phyloP scores from a whole-genome alignment of 306 rosid genomes.

The Castanea mollissima region DNA sequence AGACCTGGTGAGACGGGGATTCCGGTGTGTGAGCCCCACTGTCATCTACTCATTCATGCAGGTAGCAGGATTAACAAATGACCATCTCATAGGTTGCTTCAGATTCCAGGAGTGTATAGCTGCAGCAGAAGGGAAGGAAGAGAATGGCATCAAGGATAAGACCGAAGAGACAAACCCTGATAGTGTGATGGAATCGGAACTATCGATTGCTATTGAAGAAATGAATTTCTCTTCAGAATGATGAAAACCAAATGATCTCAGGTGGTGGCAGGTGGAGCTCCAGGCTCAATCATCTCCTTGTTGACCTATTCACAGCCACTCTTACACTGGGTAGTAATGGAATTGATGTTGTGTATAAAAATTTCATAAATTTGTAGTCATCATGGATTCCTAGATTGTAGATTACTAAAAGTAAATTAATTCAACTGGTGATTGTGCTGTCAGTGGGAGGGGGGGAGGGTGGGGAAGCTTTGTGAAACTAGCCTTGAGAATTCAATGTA shows the following conservation, averaged over 20 bases:
- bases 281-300: conserved; percentile 30
- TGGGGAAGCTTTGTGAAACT: conserved; percentile 24
- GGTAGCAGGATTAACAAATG: conserved; percentile 67
- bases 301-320: conserved; percentile 31
- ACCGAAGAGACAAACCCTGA: conserved; percentile 38
- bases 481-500: conserved; percentile 39
- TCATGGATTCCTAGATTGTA: conserved; percentile 39
- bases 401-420: conserved; percentile 39
- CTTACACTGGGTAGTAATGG: conserved; percentile 33
- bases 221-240: conserved; percentile 64
- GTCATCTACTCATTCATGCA: conserved; percentile 84
- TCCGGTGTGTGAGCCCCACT: conserved; percentile 71
- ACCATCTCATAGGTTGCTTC: conserved; percentile 76
- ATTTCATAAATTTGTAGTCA: conserved; percentile 46
- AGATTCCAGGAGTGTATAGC: conserved; percentile 65
- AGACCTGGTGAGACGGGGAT: conserved; percentile 74
- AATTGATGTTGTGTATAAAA: conserved; percentile 47
- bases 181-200: conserved; percentile 40
- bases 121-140: conserved; percentile 57
- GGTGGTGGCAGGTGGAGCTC: conserved; percentile 20
- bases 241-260: conserved; percentile 8
- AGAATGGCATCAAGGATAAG: conserved; percentile 37
- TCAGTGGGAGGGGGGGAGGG: conserved; percentile 12
- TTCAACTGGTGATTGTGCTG: conserved; percentile 44
- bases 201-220: conserved; percentile 55